These are phyloP conservation scores for Parachaetomium inaequale DNA, from an alignment of 495 filamentous ascomycete genomes.

Conservation along the genomic window DNA sequence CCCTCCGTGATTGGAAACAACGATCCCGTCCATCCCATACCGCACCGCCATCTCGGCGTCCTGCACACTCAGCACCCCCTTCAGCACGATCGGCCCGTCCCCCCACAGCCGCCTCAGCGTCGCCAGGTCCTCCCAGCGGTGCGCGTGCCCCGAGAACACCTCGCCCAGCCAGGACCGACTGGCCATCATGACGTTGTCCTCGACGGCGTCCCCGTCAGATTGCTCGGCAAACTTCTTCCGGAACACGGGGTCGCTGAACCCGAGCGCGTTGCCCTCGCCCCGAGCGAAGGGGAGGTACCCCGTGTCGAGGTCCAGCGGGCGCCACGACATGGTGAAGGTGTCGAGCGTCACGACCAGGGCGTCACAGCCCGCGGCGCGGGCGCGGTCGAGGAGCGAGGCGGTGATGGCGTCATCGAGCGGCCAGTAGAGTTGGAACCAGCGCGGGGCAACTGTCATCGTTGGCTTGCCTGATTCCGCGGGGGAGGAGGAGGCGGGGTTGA, in stretches of 20 bases:
- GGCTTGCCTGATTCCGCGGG: neutral
- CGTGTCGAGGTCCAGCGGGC: slow-evolving; percentile 62
- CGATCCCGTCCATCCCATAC: slow-evolving; percentile 36
- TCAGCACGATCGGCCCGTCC: slow-evolving; percentile 56
- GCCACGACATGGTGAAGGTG: slow-evolving; percentile 56
- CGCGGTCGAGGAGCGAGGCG: slow-evolving; percentile 56
- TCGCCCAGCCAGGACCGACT: slow-evolving; percentile 46
- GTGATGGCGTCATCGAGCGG: slow-evolving; percentile 58
- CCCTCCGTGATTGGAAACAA: slow-evolving; percentile 42
- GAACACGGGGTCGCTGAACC: slow-evolving; percentile 62
- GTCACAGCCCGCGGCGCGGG: slow-evolving; percentile 53
- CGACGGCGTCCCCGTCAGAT: slow-evolving; percentile 25
- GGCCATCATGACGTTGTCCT: slow-evolving; percentile 26
- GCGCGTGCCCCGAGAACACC: slow-evolving; percentile 49
- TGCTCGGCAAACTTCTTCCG: slow-evolving; percentile 36
- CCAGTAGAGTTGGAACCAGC: slow-evolving; percentile 71
- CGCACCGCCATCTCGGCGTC: slow-evolving; percentile 36
- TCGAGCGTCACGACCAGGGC: slow-evolving; percentile 63
- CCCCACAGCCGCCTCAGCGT: slow-evolving; percentile 56
- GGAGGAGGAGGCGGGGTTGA: neutral
- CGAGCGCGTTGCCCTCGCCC: slow-evolving; percentile 43
- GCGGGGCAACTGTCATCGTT: slow-evolving; percentile 1
- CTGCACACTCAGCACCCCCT: slow-evolving; percentile 37
- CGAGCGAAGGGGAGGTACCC: slow-evolving; percentile 55
- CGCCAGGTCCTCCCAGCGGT: slow-evolving; percentile 57